A percentile compares a stretch with the other conserved stretches of the same genome.
Conservation (phyloP, 108 stramenopile genomes). For the Fistulifera pelliculosa region DNA sequence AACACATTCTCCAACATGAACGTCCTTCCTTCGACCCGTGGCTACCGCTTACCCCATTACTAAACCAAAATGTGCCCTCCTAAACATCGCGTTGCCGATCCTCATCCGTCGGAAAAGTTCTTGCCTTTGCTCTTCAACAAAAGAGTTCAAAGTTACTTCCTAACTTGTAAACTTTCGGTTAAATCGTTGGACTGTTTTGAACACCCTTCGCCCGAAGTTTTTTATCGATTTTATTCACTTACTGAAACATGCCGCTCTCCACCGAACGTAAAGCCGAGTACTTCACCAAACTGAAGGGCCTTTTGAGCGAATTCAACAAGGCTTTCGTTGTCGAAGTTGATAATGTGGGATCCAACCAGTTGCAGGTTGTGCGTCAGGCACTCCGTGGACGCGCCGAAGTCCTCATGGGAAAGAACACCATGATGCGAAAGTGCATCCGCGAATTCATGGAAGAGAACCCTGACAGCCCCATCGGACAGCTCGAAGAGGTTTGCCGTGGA, state of each 20-base stretch:
- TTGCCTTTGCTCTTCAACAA: constrained; percentile 1
- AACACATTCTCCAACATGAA: neutral
- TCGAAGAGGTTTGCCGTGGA: constrained; percentile 74
- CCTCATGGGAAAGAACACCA: constrained; percentile 99
- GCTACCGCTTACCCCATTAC: constrained; percentile 1
- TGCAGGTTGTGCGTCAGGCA: constrained; percentile 84
- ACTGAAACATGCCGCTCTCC: constrained; percentile 79
- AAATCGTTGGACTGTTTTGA: constrained; percentile 38
- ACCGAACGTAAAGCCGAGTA: constrained; percentile 80
- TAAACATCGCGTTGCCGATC: too few species aligned
- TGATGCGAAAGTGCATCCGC: constrained; percentile 95
- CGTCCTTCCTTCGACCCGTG: neutral
- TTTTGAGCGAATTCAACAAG: constrained; percentile 70
- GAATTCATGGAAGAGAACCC: constrained; percentile 90
- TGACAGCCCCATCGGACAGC: constrained; percentile 72
- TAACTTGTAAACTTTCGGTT: constrained; percentile 21
- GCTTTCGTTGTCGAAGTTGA: constrained; percentile 92
- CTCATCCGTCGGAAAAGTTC: neutral
- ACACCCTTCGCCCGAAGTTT: constrained; percentile 26
- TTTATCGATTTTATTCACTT: constrained; percentile 7
- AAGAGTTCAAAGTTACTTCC: neutral
- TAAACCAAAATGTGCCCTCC: neutral
- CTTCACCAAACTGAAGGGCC: constrained; percentile 68
- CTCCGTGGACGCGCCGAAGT: constrained; percentile 89
- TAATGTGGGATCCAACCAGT: constrained; percentile 98